Evolutionary conservation across 2,329 filamentous ascomycete genomes (phyloP).

Genomic region (Fonsecaea monophora): DNA sequence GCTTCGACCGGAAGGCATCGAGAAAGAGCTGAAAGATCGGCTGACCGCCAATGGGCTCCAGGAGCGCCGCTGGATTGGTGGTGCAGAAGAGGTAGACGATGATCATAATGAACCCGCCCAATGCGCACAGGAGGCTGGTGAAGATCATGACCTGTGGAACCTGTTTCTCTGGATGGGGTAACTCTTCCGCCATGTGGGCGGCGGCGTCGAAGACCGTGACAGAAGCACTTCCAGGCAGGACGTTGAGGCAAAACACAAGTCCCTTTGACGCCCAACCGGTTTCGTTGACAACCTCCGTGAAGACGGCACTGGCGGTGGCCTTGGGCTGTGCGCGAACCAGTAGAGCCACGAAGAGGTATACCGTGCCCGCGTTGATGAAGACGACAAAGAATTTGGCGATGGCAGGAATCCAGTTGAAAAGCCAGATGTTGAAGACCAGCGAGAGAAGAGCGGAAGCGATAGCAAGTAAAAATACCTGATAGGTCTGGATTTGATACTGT

Average conservation of each 20-base stretch:
- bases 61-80: conserved; percentile 20
- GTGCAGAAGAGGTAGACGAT: conserved; percentile 29
- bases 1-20: conserved; percentile 1
- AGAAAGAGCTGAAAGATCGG: conserved; percentile 24
- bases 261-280: conserved; percentile 42
- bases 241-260: conserved; percentile 30
- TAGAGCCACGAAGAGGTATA: conserved; percentile 41
- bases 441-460: conserved; percentile 21
- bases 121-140: not conserved
- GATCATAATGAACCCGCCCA: conserved; percentile 30
- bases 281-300: conserved; percentile 34
- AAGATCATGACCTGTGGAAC: conserved; percentile 33
- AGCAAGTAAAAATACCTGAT: conserved; percentile 10
- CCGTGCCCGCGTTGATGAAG: conserved; percentile 29
- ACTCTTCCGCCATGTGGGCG: conserved; percentile 32
- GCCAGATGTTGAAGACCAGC: too few relatives aligned
- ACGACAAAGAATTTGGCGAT: conserved; percentile 20
- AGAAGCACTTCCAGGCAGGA: conserved; percentile 12
- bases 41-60: conserved; percentile 16
- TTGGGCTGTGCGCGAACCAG: conserved; percentile 35
- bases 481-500: conserved; percentile 17
- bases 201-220: conserved; percentile 28
- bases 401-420: conserved; percentile 28
- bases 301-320: conserved; percentile 27
- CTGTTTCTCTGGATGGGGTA: conserved; percentile 21